Evolutionary conservation across 768 basidiomycete genomes (phyloP), one percentile per base, ranked within the genome.

Genomic region (Lactarius sp.): DNA sequence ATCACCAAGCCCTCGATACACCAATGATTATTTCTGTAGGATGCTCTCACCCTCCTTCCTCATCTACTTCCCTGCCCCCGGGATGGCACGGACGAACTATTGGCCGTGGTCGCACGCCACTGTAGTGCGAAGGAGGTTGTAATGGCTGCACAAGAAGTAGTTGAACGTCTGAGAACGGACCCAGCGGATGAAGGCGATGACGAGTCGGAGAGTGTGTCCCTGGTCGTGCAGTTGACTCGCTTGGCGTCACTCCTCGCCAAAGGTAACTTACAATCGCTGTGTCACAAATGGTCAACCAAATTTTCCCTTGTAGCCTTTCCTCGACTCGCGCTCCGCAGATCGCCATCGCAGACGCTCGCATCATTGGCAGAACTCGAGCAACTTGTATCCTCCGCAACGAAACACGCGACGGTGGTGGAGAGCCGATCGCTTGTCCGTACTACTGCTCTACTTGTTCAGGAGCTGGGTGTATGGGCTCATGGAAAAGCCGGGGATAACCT

Each of bases 81-180:
- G 6, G 68, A 73, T 22, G 72, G 72, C 1, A 73, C 76, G 18
- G 65, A 68, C 27, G 71, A 71, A 31, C n/a, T 82, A 31, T 65
- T 80, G 16, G 66, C 60, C n/a, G 27, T 69, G 14, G 73, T 79
- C 33, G 73, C 73, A 3, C 53, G 65, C 44, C 56, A 70, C 2
- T 68, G 67, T 14, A 81, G 72, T 56, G 73, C 76, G 0, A 81
- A 80, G 62, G 80, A 81, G 66, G 64, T 76, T 27, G 55, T 79
- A 46, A 75, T 81, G 54, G 77, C 77, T 2, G 52, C 75, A 18
- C 77, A 80, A 55, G 80, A 79, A 66, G 67, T 66, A 6, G 59
- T 76, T 36, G 81, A 79, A 64, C 61, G 59, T 33, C 52, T 81
- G 22, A 66, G 69, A 31, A 58, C 52, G 4, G 47, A 54, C 18